Evolutionary conservation across 2,329 filamentous ascomycete species (phyloP).

Genomic region (Cytospora piceicola): DNA sequence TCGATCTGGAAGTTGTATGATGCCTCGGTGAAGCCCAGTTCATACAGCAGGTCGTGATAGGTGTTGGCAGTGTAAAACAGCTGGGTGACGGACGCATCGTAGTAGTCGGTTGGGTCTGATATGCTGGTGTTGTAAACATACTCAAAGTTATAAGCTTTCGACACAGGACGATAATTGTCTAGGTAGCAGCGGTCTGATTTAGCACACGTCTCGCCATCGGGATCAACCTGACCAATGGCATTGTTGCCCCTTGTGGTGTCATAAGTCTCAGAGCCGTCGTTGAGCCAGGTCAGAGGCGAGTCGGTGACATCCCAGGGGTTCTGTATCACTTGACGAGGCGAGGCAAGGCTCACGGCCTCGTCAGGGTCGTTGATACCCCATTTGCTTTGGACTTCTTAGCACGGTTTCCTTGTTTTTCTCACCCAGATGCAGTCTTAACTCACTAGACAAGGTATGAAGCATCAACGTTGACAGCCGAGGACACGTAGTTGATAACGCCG

Average conservation of each 20-base stretch:
- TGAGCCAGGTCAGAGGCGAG: slow-evolving; percentile 59
- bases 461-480: slow-evolving; percentile 41
- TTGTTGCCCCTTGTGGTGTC: slow-evolving; percentile 63
- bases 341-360: slow-evolving; percentile 41
- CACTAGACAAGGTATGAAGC: slow-evolving; percentile 59
- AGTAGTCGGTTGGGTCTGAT: slow-evolving; percentile 47
- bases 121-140: slow-evolving; percentile 46
- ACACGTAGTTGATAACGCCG: slow-evolving; percentile 61
- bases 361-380: slow-evolving; percentile 60
- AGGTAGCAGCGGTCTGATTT: slow-evolving; percentile 41
- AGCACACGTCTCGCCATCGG: slow-evolving; percentile 42
- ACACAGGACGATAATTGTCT: slow-evolving; percentile 55
- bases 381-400: slow-evolving; percentile 40
- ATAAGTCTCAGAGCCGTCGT: slow-evolving; percentile 51
- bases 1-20: slow-evolving; percentile 64
- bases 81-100: slow-evolving; percentile 59
- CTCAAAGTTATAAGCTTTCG: slow-evolving; percentile 48
- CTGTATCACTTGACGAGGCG: slow-evolving; percentile 44
- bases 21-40: slow-evolving; percentile 59
- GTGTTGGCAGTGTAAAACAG: slow-evolving; percentile 63
- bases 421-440: slow-evolving; percentile 31
- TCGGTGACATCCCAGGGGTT: slow-evolving; percentile 53
- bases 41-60: slow-evolving; percentile 63
- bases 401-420: neutral
- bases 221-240: slow-evolving; percentile 58